phyloP scores from a whole-genome alignment of 2,329 filamentous ascomycete genomes.

The Beauveria sp. region DNA sequence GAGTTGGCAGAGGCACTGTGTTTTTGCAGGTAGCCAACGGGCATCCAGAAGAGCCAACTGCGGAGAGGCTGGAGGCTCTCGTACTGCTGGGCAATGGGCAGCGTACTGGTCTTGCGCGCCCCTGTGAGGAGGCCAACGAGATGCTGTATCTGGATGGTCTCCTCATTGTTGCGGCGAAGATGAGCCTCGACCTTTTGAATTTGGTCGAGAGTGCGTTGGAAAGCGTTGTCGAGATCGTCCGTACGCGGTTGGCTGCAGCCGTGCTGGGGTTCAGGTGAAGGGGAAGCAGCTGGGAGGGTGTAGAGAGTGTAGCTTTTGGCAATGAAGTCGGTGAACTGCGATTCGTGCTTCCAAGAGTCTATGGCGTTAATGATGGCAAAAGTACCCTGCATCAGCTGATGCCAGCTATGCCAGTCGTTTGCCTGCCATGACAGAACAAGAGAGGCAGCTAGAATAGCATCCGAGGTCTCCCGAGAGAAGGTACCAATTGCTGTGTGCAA shows the following conservation, averaged over 20 bases:
- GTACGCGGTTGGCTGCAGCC: slow-evolving; percentile 55
- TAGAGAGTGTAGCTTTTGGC: slow-evolving; percentile 65
- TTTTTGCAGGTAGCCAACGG: slow-evolving; percentile 72
- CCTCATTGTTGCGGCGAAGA: slow-evolving; percentile 61
- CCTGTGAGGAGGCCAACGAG: slow-evolving; percentile 66
- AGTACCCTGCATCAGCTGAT: slow-evolving; percentile 83
- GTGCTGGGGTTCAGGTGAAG: slow-evolving; percentile 53
- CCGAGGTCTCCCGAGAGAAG: slow-evolving; percentile 80
- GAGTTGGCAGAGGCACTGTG: slow-evolving; percentile 68
- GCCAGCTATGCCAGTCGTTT: slow-evolving; percentile 93
- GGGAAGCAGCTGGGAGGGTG: slow-evolving; percentile 47
- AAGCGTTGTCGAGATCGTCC: slow-evolving; percentile 57
- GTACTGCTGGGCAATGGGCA: slow-evolving; percentile 77
- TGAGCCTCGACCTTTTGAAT: slow-evolving; percentile 61
- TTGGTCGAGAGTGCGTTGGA: slow-evolving; percentile 59
- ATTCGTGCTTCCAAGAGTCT: slow-evolving; percentile 86
- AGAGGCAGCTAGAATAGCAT: slow-evolving; percentile 85
- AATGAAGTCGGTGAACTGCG: slow-evolving; percentile 76
- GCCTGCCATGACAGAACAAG: slow-evolving; percentile 93
- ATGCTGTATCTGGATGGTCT: slow-evolving; percentile 60
- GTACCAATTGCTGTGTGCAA: slow-evolving; percentile 78
- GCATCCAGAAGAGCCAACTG: slow-evolving; percentile 94
- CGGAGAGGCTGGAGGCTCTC: slow-evolving; percentile 80
- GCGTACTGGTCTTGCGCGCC: slow-evolving; percentile 59
- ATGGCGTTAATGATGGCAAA: slow-evolving; percentile 86